A percentile compares a stretch with the other conserved stretches of the same genome.
phyloP scores from a whole-genome alignment of 257 asterid genomes.

The Nyctanthes arbortristis region DNA sequence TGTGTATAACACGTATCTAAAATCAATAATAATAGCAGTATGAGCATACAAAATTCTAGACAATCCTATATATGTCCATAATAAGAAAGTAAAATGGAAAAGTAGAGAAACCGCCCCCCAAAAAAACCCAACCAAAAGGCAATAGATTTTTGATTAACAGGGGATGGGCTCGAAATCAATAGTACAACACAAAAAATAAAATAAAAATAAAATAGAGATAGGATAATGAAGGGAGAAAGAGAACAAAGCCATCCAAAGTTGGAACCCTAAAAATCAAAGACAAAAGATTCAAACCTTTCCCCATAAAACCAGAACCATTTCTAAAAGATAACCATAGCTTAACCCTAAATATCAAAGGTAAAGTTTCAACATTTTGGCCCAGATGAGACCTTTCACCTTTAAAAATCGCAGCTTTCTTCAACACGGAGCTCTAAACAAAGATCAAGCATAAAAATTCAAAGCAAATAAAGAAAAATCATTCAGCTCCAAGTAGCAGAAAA shows the following conservation, averaged over 20 bases:
- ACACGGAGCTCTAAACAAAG: conserved; percentile 30
- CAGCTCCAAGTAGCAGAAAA: not conserved
- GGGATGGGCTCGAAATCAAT: conserved; percentile 34
- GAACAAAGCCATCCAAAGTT: not conserved
- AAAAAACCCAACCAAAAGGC: conserved; percentile 35
- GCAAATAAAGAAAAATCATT: not conserved
- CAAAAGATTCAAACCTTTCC: conserved; percentile 34
- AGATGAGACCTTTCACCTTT: conserved; percentile 22
- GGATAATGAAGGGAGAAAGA: conserved; percentile 6
- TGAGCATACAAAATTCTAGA: conserved; percentile 8
- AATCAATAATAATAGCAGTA: conserved; percentile 18
- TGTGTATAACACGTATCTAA: conserved; percentile 15
- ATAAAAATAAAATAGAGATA: no score
- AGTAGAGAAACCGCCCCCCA: conserved; percentile 27
- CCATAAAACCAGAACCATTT: conserved; percentile 26
- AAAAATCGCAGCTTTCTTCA: conserved; percentile 13
- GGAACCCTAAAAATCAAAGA: conserved; percentile 26
- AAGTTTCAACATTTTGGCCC: conserved; percentile 33
- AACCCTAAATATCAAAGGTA: conserved; percentile 25
- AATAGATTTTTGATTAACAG: conserved; percentile 21
- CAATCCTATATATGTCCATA: conserved; percentile 12
- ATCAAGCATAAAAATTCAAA: conserved; percentile 4
- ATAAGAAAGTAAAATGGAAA: conserved; percentile 31
- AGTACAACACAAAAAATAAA: conserved; percentile 13
- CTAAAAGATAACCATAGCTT: conserved; percentile 12